Conservation (phyloP, 108 stramenopile species). For the Cyclotella baltica region DNA sequence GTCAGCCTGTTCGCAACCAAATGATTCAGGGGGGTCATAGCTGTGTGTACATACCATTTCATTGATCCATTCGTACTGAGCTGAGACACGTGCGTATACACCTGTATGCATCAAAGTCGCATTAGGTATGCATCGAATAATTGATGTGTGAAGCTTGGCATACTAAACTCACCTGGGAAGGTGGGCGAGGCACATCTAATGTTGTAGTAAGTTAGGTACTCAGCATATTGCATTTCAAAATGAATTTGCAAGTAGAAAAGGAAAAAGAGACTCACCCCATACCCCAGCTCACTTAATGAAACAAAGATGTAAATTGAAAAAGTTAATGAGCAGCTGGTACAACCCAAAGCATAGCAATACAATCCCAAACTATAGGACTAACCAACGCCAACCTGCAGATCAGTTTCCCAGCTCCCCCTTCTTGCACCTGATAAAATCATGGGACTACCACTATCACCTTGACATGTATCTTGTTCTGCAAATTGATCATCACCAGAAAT, state of each 20-base stretch:
- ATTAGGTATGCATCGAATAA: no score
- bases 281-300: conserved; percentile 65
- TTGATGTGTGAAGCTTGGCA: no score
- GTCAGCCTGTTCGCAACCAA: conserved; percentile 28
- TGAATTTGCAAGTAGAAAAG: no score
- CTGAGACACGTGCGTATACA: conserved; percentile 64
- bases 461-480: conserved; percentile 47
- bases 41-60: conserved; percentile 58
- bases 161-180: conserved; percentile 57
- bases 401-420: conserved; percentile 15
- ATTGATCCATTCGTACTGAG: conserved; percentile 69
- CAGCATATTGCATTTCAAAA: no score
- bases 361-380: background rate
- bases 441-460: conserved; percentile 50
- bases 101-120: background rate
- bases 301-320: background rate
- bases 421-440: conserved; percentile 43
- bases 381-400: conserved; percentile 52
- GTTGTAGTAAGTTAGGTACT: no score
- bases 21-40: conserved; percentile 30
- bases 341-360: background rate
- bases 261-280: conserved; percentile 22
- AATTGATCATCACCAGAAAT: conserved; percentile 4
- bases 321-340: background rate
- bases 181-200: conserved; percentile 40